A percentile compares a stretch with the other conserved stretches of the same genome.
Conservation (phyloP, 1,284 basidiomycete species). For the Heliocybe sulcata region DNA sequence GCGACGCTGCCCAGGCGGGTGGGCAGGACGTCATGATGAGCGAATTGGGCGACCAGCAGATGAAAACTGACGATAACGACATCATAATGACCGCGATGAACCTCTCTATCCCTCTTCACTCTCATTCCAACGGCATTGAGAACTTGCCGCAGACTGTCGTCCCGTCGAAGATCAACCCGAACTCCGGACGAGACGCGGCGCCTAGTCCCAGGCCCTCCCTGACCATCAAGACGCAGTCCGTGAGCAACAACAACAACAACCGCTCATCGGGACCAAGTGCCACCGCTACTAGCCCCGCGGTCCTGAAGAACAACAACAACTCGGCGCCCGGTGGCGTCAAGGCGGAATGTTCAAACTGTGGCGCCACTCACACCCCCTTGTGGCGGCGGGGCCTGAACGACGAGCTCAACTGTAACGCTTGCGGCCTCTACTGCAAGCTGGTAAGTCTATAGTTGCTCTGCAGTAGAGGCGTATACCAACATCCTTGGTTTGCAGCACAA, state of each 20-base stretch:
- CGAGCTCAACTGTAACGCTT: conserved; percentile 80
- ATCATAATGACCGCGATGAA: conserved; percentile 19
- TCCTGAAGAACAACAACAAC: conserved; percentile 20
- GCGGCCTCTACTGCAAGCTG: conserved; percentile 74
- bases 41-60: conserved; percentile 19
- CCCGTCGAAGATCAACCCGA: conserved; percentile 42
- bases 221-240: conserved; percentile 40
- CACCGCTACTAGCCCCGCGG: conserved; percentile 42
- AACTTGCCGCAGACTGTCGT: conserved; percentile 39
- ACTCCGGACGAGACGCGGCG: conserved; percentile 38
- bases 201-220: conserved; percentile 41
- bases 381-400: conserved; percentile 79
- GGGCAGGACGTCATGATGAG: conserved; percentile 23
- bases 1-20: conserved; percentile 4
- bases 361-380: conserved; percentile 75
- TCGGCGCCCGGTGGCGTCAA: conserved; percentile 71
- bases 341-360: conserved; percentile 78
- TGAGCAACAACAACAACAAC: conserved; percentile 18
- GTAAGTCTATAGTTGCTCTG: conserved; percentile 31
- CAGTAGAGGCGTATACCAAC: conserved; percentile 3
- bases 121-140: conserved; percentile 29
- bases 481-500: conserved; percentile 46
- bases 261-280: conserved; percentile 54
- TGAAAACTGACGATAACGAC: conserved; percentile 19
- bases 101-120: conserved; percentile 20